phyloP scores from a whole-genome alignment of 1,284 basidiomycete species.

The Lentinus polychrous region DNA sequence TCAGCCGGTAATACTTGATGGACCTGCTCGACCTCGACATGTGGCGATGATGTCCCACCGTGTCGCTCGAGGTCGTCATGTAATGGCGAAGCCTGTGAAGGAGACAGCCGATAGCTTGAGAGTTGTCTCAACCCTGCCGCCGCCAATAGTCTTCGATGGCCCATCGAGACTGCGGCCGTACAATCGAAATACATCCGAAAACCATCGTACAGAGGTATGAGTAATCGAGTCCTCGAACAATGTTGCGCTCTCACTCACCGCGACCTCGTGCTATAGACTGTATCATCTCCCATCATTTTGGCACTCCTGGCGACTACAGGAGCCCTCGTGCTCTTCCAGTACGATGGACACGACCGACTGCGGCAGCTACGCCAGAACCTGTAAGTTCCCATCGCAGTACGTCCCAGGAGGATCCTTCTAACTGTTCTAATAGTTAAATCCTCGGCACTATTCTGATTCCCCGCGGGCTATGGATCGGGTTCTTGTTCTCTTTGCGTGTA shows the following conservation, averaged over 20 bases:
- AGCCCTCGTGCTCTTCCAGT: too few relatives aligned
- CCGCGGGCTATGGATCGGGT: too few relatives aligned
- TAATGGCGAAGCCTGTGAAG: not conserved
- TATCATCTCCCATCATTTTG: too few relatives aligned
- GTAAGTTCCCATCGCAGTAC: too few relatives aligned
- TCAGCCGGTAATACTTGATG: slow-evolving; percentile 20
- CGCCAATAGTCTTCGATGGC: slow-evolving; percentile 20
- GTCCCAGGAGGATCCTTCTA: not conserved
- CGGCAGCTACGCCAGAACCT: too few relatives aligned
- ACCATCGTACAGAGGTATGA: not conserved
- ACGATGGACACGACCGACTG: too few relatives aligned
- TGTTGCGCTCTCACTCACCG: not conserved
- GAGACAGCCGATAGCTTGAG: not conserved
- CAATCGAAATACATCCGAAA: not conserved
- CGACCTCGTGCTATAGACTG: too few relatives aligned
- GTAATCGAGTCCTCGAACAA: not conserved
- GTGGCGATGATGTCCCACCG: slow-evolving; percentile 1
- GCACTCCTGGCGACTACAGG: too few relatives aligned
- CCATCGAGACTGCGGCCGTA: slow-evolving; percentile 20
- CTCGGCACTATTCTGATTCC: too few relatives aligned
- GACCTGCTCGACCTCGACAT: slow-evolving; percentile 17
- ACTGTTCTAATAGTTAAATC: too few relatives aligned
- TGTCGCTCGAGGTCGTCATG: not conserved
- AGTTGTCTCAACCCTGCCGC: slow-evolving; percentile 10
- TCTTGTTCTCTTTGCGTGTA: too few relatives aligned